A percentile compares a stretch with the other conserved stretches of the same genome.
Evolutionary conservation across 352 stramenopile species (phyloP).

Genomic region (Pythium periplocum): DNA sequence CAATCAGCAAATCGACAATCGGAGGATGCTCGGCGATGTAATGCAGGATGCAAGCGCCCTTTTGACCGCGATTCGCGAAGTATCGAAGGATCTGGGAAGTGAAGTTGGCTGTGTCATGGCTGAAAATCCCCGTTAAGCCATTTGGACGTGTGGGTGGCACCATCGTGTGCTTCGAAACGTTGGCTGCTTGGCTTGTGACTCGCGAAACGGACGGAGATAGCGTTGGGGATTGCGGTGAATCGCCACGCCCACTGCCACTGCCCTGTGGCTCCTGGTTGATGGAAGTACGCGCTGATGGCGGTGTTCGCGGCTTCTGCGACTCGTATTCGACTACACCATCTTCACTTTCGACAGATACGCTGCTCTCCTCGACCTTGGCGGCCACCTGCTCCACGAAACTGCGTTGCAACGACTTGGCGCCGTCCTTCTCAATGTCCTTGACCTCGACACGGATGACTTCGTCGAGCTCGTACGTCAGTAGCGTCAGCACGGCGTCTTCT

Average conservation of each 20-base stretch:
- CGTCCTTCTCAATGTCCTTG: constrained; percentile 64
- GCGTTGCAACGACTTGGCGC: constrained; percentile 58
- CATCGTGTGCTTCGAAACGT: constrained; percentile 3
- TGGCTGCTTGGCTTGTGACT: neutral
- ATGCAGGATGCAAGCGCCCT: constrained; percentile 71
- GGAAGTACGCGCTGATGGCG: constrained; percentile 13
- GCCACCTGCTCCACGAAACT: constrained; percentile 47
- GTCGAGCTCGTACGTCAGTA: constrained; percentile 39
- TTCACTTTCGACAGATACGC: constrained; percentile 8
- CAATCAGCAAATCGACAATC: constrained; percentile 68
- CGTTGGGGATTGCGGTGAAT: constrained; percentile 12
- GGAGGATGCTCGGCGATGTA: constrained; percentile 50
- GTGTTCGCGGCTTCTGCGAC: constrained; percentile 13
- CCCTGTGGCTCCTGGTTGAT: constrained; percentile 6
- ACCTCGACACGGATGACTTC: constrained; percentile 76
- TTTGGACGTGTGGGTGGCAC: constrained; percentile 35
- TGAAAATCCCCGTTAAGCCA: constrained; percentile 62
- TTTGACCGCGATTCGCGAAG: constrained; percentile 72
- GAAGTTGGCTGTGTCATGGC: constrained; percentile 73
- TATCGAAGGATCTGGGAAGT: constrained; percentile 78
- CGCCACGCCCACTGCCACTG: neutral
- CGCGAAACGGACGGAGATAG: constrained; percentile 13
- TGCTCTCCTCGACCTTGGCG: constrained; percentile 7
- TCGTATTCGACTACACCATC: constrained; percentile 30
- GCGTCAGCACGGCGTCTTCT: constrained; percentile 3